These are phyloP conservation scores for Capsicum rhomboideum DNA, from an alignment of 257 asterid genomes.

Conservation along the genomic window DNA sequence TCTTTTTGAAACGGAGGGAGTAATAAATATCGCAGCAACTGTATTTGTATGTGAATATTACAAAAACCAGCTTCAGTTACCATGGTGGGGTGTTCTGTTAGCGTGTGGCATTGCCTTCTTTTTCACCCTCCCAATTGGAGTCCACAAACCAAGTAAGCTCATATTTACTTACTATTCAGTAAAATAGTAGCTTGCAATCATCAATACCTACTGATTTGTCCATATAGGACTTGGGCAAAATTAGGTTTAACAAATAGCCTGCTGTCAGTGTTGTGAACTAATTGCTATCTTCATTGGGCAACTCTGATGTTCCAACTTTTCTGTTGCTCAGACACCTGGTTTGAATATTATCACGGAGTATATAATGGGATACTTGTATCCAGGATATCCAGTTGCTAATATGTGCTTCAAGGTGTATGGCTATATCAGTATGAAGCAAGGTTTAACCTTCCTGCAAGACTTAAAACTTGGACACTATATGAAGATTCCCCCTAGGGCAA, in stretches of 20 bases:
- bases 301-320: neutral
- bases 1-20: too few species aligned
- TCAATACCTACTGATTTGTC: neutral
- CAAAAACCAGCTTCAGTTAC: slow-evolving; percentile 78
- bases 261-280: neutral
- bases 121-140: slow-evolving; percentile 88
- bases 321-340: slow-evolving; percentile 61
- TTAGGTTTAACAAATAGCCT: neutral
- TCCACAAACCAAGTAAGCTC: slow-evolving; percentile 74
- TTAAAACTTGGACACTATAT: slow-evolving; percentile 94
- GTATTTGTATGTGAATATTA: slow-evolving; percentile 55
- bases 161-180: neutral
- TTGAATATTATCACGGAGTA: slow-evolving; percentile 90
- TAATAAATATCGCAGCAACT: slow-evolving; percentile 49
- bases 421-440: slow-evolving; percentile 86
- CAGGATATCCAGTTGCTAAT: slow-evolving; percentile 98
- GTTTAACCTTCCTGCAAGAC: slow-evolving; percentile 75
- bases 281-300: neutral
- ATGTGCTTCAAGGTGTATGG: slow-evolving; percentile 98
- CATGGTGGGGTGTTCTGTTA: slow-evolving; percentile 96
- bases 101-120: slow-evolving; percentile 79
- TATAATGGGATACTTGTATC: slow-evolving; percentile 89
- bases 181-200: neutral
- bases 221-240: neutral
- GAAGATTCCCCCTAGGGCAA: slow-evolving; percentile 91